These are phyloP conservation scores for Marasmius fiardii DNA, from an alignment of 1,284 basidiomycete species.

Conservation along the genomic window DNA sequence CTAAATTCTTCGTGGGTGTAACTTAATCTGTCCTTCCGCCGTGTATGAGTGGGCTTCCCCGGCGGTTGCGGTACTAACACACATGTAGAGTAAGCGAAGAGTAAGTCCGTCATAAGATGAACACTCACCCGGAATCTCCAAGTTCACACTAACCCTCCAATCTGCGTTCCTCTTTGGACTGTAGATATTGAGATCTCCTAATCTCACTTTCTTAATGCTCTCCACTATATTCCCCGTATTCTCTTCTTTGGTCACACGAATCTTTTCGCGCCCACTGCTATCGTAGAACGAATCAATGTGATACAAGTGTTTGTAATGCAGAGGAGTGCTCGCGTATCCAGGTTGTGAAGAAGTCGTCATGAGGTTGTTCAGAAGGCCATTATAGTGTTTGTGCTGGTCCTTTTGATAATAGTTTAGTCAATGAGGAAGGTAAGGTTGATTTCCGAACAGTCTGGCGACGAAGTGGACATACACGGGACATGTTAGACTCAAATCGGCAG, in stretches of 20 bases:
- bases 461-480: slow-evolving; percentile 61
- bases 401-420: slow-evolving; percentile 27
- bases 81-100: background rate
- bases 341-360: slow-evolving; percentile 52
- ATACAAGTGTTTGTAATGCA: slow-evolving; percentile 77
- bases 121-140: slow-evolving; percentile 72
- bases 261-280: slow-evolving; percentile 51
- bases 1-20: slow-evolving; percentile 91
- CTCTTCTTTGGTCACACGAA: slow-evolving; percentile 85
- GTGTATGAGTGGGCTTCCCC: slow-evolving; percentile 53
- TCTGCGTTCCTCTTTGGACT: slow-evolving; percentile 83
- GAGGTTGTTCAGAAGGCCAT: slow-evolving; percentile 79
- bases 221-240: slow-evolving; percentile 65
- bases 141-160: slow-evolving; percentile 89
- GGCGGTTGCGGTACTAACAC: slow-evolving; percentile 54
- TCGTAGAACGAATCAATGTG: slow-evolving; percentile 87
- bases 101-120: slow-evolving; percentile 8
- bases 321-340: slow-evolving; percentile 44
- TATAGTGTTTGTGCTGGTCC: slow-evolving; percentile 86
- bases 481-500: slow-evolving; percentile 85
- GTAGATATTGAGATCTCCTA: slow-evolving; percentile 87
- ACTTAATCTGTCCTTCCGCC: slow-evolving; percentile 88
- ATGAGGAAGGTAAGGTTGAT: slow-evolving; percentile 11
- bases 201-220: slow-evolving; percentile 74
- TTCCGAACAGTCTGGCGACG: slow-evolving; percentile 6